A percentile compares a stretch with the other conserved stretches of the same genome.
phyloP scores from a whole-genome alignment of 805 yeast genomes.

The Saturnispora mendoncae region DNA sequence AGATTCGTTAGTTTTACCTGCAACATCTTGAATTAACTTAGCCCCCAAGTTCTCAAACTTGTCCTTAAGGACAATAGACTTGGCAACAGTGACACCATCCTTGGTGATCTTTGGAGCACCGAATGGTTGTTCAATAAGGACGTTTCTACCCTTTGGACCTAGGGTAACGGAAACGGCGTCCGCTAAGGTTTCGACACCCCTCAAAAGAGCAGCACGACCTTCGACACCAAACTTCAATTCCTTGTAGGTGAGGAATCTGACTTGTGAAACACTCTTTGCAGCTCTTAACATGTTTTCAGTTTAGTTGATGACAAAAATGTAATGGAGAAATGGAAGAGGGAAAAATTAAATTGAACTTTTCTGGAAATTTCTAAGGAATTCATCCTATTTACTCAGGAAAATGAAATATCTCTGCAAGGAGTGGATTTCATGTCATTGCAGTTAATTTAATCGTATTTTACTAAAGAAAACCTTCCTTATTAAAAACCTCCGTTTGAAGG shows the following conservation, averaged over 20 bases:
- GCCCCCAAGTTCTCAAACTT: slow-evolving; percentile 97
- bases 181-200: slow-evolving; percentile 91
- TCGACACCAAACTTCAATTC: slow-evolving; percentile 95
- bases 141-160: slow-evolving; percentile 98
- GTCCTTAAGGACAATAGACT: slow-evolving; percentile 71
- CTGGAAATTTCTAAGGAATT: slow-evolving; percentile 8
- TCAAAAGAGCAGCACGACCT: slow-evolving; percentile 88
- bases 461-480: no score
- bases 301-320: slow-evolving; percentile 13
- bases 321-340: neutral
- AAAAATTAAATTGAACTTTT: neutral
- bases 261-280: slow-evolving; percentile 31
- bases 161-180: slow-evolving; percentile 94
- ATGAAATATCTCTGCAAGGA: no score
- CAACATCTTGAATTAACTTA: slow-evolving; percentile 89
- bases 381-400: no score
- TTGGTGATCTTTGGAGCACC: slow-evolving; percentile 98
- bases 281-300: slow-evolving; percentile 43
- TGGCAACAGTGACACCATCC: slow-evolving; percentile 98
- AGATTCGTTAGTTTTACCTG: slow-evolving; percentile 91
- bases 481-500: neutral
- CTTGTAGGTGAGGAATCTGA: slow-evolving; percentile 61
- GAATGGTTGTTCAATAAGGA: slow-evolving; percentile 89
- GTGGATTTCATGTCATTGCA: no score
- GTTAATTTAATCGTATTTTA: no score